Base-by-base conservation (phyloP, 1,284 basidiomycete species). In the Naganishia liquefaciens region DNA sequence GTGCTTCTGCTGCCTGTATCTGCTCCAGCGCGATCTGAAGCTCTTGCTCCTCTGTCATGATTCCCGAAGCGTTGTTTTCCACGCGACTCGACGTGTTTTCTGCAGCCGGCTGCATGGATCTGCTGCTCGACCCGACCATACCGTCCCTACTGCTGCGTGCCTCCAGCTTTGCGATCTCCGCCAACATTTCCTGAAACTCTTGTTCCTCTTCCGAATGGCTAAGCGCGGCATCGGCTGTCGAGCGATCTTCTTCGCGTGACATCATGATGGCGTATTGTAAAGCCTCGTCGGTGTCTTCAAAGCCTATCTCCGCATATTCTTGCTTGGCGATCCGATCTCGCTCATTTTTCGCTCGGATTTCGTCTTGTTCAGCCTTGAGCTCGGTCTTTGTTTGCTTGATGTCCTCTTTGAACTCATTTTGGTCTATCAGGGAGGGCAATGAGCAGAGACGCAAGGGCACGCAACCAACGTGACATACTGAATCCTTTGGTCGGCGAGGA, bases 241-340 rank as follows among this genome's bases (percentile, higher is more conserved):
- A 40, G 23, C 19, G 46, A 2, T 65, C 57, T 33, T 73, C 72
- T 21, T 74, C 72, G 54, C 72, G 69, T 0, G 72, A 74, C 13
- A 76, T 60, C 74, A 75, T 72, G 52, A 76, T 67, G 7, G 75
- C 75, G 55, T 75, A 76, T 62, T 74, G 70, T 27, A 75, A 64
- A n/a, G 74, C 75, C 11, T 72, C 74, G 46, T 76, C 75, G 11
- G 69, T 70, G 49, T 73, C 72, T 40, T 72, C 74, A 9, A 76
- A 64, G 0, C 75, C 75, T 43, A 76, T 64, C 51, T 73, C 70
- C 11, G 71, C 69, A 70, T 74, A 72, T 27, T 70, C 67, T 7
- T 66, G 70, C 13, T 63, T 57, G 42, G 74, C 71, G 15, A 64
- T 27, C 25, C 52, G 21, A 17, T 72, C 68, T 46, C 66, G 67